A percentile compares a stretch with the other conserved stretches of the same genome.
Evolutionary conservation across 2,329 filamentous ascomycete species (phyloP).

Genomic region (Endothia cerciana): DNA sequence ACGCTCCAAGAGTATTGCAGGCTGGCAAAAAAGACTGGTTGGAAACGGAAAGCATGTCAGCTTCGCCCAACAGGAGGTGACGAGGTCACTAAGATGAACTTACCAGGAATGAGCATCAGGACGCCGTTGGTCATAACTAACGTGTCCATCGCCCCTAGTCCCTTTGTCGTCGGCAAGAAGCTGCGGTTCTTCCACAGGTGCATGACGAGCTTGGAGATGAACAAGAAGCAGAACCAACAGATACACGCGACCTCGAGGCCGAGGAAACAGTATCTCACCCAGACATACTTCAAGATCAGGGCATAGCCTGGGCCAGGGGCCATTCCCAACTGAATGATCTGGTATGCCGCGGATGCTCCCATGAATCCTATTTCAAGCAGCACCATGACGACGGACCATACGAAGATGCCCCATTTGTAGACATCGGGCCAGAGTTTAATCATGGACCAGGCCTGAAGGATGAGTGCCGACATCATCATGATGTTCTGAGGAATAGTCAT

Average conservation of each 20-base stretch:
- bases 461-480: conserved; percentile 51
- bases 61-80: background rate
- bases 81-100: conserved; percentile 23
- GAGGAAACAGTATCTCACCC: conserved; percentile 45
- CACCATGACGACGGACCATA: conserved; percentile 41
- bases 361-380: conserved; percentile 37
- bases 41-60: conserved; percentile 14
- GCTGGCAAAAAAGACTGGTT: conserved; percentile 54
- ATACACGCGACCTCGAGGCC: conserved; percentile 37
- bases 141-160: conserved; percentile 56
- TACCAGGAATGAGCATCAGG: conserved; percentile 61
- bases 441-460: conserved; percentile 58
- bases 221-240: conserved; percentile 59
- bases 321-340: conserved; percentile 39
- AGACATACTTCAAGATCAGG: conserved; percentile 33
- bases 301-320: conserved; percentile 13
- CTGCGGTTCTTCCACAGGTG: conserved; percentile 54
- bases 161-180: conserved; percentile 47
- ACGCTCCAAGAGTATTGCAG: conserved; percentile 48
- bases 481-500: conserved; percentile 50
- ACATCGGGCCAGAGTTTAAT: conserved; percentile 50
- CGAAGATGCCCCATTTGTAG: conserved; percentile 37
- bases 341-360: conserved; percentile 42
- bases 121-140: conserved; percentile 60
- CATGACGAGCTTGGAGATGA: conserved; percentile 54